Evolutionary conservation across 169 alveolate genomes (phyloP).

Genomic region (Cryptosporidium andersoni): DNA sequence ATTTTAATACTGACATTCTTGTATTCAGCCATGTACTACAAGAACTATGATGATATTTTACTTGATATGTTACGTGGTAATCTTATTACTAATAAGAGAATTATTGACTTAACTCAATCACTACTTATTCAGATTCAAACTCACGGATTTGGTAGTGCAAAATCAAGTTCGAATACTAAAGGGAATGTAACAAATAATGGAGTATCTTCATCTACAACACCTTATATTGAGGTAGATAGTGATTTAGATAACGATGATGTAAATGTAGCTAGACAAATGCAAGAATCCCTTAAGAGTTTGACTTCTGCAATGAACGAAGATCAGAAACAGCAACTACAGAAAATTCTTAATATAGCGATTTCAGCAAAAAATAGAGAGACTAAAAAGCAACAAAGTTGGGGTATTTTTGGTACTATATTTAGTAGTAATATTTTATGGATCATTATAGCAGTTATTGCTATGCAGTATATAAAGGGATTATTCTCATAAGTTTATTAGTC

Average conservation of each 20-base stretch:
- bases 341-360: slow-evolving; percentile 33
- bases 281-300: slow-evolving; percentile 46
- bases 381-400: neutral
- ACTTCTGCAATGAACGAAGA: slow-evolving; percentile 67
- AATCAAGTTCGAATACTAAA: neutral
- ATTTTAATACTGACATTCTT: slow-evolving; percentile 22
- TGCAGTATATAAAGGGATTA: slow-evolving; percentile 30
- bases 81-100: slow-evolving; percentile 52
- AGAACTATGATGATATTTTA: slow-evolving; percentile 61
- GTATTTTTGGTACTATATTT: slow-evolving; percentile 22
- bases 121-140: slow-evolving; percentile 52
- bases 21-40: slow-evolving; percentile 43
- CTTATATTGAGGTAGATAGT: slow-evolving; percentile 48
- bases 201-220: neutral
- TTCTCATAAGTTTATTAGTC: neutral
- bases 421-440: slow-evolving; percentile 60
- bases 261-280: slow-evolving; percentile 26
- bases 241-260: slow-evolving; percentile 42
- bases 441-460: slow-evolving; percentile 20
- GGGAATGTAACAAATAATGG: slow-evolving; percentile 8
- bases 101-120: slow-evolving; percentile 63
- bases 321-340: slow-evolving; percentile 51
- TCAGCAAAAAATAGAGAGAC: slow-evolving; percentile 46
- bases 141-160: slow-evolving; percentile 19
- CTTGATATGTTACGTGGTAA: slow-evolving; percentile 49